A percentile compares a stretch with the other conserved stretches of the same genome.
These are phyloP conservation scores for Nothomitra cinnamomea DNA, from an alignment of 2,329 filamentous ascomycete genomes.

Conservation along the genomic window DNA sequence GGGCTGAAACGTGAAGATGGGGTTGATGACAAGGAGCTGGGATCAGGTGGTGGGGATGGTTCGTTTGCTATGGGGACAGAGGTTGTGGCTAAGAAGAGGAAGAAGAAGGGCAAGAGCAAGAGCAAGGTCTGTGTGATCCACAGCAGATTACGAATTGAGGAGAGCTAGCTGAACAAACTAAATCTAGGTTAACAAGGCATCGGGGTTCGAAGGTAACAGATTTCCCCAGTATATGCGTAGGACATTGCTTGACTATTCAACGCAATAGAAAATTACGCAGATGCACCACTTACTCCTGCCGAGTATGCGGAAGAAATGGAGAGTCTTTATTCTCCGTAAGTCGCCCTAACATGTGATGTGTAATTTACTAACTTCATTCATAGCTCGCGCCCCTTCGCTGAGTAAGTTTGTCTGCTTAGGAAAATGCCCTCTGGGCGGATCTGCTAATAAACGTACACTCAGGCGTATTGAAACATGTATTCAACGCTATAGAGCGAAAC, in stretches of 20 bases:
- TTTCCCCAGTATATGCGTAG: constrained; percentile 6
- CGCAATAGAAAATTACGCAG: constrained; percentile 52
- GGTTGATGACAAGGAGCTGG: background rate
- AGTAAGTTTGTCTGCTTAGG: constrained; percentile 27
- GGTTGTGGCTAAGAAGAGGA: constrained; percentile 19
- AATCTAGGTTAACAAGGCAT: constrained; percentile 29
- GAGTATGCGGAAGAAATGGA: constrained; percentile 47
- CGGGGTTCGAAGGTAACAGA: constrained; percentile 49
- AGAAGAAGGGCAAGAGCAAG: constrained; percentile 26
- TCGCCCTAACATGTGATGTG: background rate
- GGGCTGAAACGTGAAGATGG: no score
- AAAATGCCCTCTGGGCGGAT: background rate
- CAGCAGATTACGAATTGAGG: constrained; percentile 10
- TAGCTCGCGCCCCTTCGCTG: constrained; percentile 36
- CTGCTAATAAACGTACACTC: background rate
- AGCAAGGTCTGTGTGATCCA: constrained; percentile 10
- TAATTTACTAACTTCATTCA: constrained; percentile 9
- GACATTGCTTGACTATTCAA: constrained; percentile 1
- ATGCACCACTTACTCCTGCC: constrained; percentile 56
- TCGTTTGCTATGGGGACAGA: background rate
- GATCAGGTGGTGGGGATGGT: background rate
- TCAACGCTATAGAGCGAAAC: constrained; percentile 59
- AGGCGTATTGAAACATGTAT: constrained; percentile 77
- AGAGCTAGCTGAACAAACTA: constrained; percentile 21
- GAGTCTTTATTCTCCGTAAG: constrained; percentile 49